Base-by-base conservation (phyloP, 495 filamentous ascomycete genomes). In the Aspergillus egyptiacus region DNA sequence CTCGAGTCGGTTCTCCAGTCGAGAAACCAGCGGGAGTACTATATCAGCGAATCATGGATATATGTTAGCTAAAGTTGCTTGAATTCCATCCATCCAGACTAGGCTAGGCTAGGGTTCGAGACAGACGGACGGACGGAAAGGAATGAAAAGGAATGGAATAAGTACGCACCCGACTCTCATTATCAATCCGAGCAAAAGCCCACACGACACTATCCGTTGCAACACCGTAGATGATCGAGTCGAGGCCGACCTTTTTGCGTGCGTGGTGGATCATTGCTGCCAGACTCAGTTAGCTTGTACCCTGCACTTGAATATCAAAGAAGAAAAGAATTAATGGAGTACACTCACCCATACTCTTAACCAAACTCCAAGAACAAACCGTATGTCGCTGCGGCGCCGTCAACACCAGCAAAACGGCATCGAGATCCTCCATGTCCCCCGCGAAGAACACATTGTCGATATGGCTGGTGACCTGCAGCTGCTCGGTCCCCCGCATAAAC, bases 211-310 rank as follows among this genome's bases (percentile, higher is more conserved):
- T 32, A 15, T 44, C 41, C 9, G 41, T 44, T 11, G 41, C 41
- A 14, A 44, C 33, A 3, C 41, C 41, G 9, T 31, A 44, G 9
- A 44, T 44, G 5, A 32, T 28, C 0, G 15, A 1, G 15, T 44
- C 18, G 18, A 11, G 20, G 27, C 13, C 9, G 17, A 11, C 41
- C 5, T 23, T 23, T 19, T 32, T 20, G 3, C 41, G 28, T 0
- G 41, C 41, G 6, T 44, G 10, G 17, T 44, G 41, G 28, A 44
- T 44, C 28, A 31, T 33, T 22, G 41, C 41, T 44, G 8, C 2
- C 2, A 18, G 11, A 2, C 18, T 25, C 37, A n/a, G 17, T 33
- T 19, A 44, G 27, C 41, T 19, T 39, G 6, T 34, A 39, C 19
- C n/a, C n/a, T n/a, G n/a, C n/a, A n/a, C n/a, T n/a, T 39, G 17